A percentile compares a stretch with the other conserved stretches of the same genome.
phyloP scores from a whole-genome alignment of 192 early-diverging fungal genomes.

The Coemansia sp. region DNA sequence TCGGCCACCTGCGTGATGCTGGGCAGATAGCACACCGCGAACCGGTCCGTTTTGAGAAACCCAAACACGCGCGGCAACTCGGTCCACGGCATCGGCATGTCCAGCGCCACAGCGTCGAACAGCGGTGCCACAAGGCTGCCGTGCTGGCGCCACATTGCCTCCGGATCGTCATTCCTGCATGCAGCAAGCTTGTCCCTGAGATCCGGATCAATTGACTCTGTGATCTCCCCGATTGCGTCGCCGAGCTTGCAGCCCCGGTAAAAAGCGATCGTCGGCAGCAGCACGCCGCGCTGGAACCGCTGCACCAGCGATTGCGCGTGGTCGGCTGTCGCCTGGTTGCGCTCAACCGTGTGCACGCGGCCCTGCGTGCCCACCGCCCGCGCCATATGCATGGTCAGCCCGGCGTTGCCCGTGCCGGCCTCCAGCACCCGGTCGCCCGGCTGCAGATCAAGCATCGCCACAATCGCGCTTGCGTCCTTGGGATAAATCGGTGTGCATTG shows the following conservation, averaged over 20 bases:
- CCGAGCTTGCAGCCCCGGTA: constrained; percentile 33
- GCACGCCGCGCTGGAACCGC: constrained; percentile 52
- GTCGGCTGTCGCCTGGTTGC: constrained; percentile 26
- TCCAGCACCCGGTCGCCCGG: constrained; percentile 59
- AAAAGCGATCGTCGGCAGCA: constrained; percentile 46
- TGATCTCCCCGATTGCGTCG: constrained; percentile 10
- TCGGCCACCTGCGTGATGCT: constrained; percentile 49
- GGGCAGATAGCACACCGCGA: constrained; percentile 39
- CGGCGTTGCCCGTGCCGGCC: constrained; percentile 67
- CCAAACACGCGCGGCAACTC: constrained; percentile 21
- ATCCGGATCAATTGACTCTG: neutral
- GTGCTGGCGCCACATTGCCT: neutral
- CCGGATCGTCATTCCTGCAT: neutral
- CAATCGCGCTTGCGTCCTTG: constrained; percentile 54
- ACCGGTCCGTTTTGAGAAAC: constrained; percentile 28
- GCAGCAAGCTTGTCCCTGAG: neutral
- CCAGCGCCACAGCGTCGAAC: constrained; percentile 33
- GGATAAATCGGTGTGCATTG: constrained; percentile 60
- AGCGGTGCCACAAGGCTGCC: constrained; percentile 3
- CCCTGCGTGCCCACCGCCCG: constrained; percentile 44
- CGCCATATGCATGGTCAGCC: constrained; percentile 60
- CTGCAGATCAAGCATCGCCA: constrained; percentile 55
- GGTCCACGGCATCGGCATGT: constrained; percentile 47
- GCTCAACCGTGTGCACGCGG: constrained; percentile 57
- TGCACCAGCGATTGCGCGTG: constrained; percentile 53